A percentile compares a stretch with the other conserved stretches of the same genome.
Evolutionary conservation across 306 rosid species (phyloP).

Genomic region (Rosa multiflora): DNA sequence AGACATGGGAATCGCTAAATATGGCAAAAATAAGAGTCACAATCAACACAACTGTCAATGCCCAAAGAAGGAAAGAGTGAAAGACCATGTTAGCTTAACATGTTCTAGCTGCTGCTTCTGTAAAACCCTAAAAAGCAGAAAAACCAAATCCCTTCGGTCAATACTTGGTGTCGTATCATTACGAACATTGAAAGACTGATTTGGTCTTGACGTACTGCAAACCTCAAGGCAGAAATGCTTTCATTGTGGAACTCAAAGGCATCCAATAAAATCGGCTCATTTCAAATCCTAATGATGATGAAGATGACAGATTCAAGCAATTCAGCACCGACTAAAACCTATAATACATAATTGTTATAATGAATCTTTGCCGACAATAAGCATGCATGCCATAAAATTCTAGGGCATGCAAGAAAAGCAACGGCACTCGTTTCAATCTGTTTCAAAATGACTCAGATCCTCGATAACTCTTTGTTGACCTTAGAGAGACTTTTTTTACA

Average conservation of each 20-base stretch:
- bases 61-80: background rate
- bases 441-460: background rate
- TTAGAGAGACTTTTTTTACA: background rate
- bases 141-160: background rate
- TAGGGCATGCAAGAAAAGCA: conserved; percentile 1
- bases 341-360: background rate
- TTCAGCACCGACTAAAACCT: background rate
- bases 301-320: background rate
- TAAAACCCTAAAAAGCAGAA: background rate
- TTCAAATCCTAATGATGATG: background rate
- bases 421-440: background rate
- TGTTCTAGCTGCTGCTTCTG: conserved; percentile 2
- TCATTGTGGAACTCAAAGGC: background rate
- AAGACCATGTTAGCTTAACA: background rate
- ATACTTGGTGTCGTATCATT: background rate
- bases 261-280: background rate
- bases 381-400: conserved; percentile 8
- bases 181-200: background rate
- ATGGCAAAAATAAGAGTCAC: background rate
- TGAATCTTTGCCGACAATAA: conserved; percentile 5
- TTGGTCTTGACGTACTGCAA: background rate
- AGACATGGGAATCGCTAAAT: background rate
- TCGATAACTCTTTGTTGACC: conserved; percentile 7
- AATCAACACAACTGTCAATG: background rate
- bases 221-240: background rate